Evolutionary conservation across 2,329 filamentous ascomycete genomes (phyloP).

Genomic region (Graphium sp.): DNA sequence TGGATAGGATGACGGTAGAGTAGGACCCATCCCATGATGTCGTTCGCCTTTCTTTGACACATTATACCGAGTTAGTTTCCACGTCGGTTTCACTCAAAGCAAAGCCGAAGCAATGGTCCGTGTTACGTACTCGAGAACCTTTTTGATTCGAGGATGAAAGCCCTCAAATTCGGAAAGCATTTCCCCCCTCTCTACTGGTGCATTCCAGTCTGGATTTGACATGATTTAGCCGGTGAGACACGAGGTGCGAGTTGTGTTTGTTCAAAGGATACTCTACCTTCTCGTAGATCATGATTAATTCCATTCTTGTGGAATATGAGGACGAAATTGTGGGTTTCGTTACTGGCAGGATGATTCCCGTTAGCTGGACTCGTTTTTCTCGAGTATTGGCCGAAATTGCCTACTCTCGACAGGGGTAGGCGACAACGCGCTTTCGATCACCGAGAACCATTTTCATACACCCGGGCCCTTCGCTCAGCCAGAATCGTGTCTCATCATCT

Average conservation of each 20-base stretch:
- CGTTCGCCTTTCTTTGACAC: slow-evolving; percentile 13
- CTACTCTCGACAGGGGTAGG: slow-evolving; percentile 16
- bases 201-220: slow-evolving; percentile 13
- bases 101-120: neutral
- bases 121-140: slow-evolving; percentile 12
- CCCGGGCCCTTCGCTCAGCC: slow-evolving; percentile 9
- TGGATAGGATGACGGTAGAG: slow-evolving; percentile 15
- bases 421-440: slow-evolving; percentile 11
- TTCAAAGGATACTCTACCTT: slow-evolving; percentile 6
- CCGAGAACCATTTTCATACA: slow-evolving; percentile 7
- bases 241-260: no score
- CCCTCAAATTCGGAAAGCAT: slow-evolving; percentile 12
- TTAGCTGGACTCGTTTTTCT: slow-evolving; percentile 1
- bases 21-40: slow-evolving; percentile 17
- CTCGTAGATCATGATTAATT: slow-evolving; percentile 6
- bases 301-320: slow-evolving; percentile 13
- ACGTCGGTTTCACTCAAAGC: no score
- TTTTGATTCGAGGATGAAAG: slow-evolving; percentile 11
- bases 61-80: neutral
- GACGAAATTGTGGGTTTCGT: slow-evolving; percentile 17
- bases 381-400: neutral
- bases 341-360: slow-evolving; percentile 9
- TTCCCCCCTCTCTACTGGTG: slow-evolving; percentile 11
- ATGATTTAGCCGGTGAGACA: neutral
- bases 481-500: slow-evolving; percentile 14